A percentile compares a stretch with the other conserved stretches of the same genome.
Conservation (phyloP, 2,329 filamentous ascomycete genomes). For the Alternaria gansuensis region DNA sequence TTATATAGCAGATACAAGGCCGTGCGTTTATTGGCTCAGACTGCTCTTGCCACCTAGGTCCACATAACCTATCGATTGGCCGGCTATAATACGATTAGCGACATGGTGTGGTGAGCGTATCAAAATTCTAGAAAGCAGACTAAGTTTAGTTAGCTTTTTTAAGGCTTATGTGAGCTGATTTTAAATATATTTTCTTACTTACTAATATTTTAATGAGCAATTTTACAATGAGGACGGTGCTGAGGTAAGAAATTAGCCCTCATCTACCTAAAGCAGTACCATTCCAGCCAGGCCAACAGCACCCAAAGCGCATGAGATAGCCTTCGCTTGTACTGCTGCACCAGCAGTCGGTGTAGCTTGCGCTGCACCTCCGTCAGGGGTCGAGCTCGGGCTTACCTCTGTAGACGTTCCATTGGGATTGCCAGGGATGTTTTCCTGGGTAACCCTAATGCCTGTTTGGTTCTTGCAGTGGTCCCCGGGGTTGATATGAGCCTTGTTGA, state of each 20-base stretch:
- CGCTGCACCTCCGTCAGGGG: conserved; percentile 27
- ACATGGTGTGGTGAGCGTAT: too few species aligned
- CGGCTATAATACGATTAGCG: too few species aligned
- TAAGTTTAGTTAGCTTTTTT: too few species aligned
- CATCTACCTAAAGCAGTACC: conserved; percentile 35
- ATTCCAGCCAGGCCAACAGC: conserved; percentile 47
- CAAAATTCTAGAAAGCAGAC: too few species aligned
- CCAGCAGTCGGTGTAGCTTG: conserved; percentile 30
- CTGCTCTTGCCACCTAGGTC: too few species aligned
- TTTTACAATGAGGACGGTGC: too few species aligned
- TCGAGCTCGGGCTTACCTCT: conserved; percentile 28
- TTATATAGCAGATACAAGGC: too few species aligned
- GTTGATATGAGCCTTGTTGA: conserved; percentile 57
- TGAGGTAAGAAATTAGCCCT: background rate
- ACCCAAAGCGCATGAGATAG: conserved; percentile 47
- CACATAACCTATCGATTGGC: too few species aligned
- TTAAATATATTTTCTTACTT: background rate
- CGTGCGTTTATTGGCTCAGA: too few species aligned
- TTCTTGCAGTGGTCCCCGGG: conserved; percentile 65
- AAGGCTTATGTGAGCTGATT: too few species aligned
- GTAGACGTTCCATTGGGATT: conserved; percentile 58
- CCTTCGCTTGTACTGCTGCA: conserved; percentile 44
- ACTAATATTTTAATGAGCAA: too few species aligned
- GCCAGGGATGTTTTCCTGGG: conserved; percentile 51
- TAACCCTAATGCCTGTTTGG: conserved; percentile 63